Base-by-base conservation (phyloP, 164 flowering plant species). In the Cinnamomum micranthum region DNA sequence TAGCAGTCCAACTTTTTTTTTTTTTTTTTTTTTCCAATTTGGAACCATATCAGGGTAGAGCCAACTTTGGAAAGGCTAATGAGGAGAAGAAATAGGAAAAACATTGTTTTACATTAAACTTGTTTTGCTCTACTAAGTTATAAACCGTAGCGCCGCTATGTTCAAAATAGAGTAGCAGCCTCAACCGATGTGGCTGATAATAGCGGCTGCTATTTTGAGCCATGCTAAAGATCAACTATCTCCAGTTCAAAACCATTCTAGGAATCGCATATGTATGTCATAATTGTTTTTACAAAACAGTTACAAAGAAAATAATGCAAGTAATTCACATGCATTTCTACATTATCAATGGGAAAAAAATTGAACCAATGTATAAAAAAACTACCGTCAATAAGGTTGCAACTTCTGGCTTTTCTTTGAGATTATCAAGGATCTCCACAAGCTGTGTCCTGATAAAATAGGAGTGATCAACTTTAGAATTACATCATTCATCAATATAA, bases 381-480 rank as follows among this genome's bases (percentile, higher is more conserved):
- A 55, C 79, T 90, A 93, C 98, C 91, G 87, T 31, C 82, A 96
- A 80, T 65, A 96, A 79, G 50, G 92, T 89, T 70, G 85, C 98
- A 80, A 96, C 99, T 86, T 96, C 99, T 19, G 99, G 98, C 81
- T 92, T 96, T 75, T 96, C 99, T 80, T 88, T 96, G 60, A 92
- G 72, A 75, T 80, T 89, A 71, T 82, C 87, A 71, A 93, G 92
- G 77, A 95, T 95, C 51, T 90, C 97, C 77, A 84, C 89, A 50
- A 95, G 89, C 76, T 95, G 99, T 70, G 88, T 80, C 86, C 99
- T 95, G 89, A 63, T 83, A 78, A 72, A 2, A 59, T 31, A 64
- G 24, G 10, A 62, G 20, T 28, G n/a, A 62, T 2, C 22, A 78
- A 58, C 27, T 74, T 33, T 68, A 50, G 19, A 67, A 55, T 31